Percentiles rank a stretch among this genome's conserved stretches.
These are phyloP conservation scores for Penicillium freii DNA, from an alignment of 2,329 filamentous ascomycete species.

Conservation along the genomic window DNA sequence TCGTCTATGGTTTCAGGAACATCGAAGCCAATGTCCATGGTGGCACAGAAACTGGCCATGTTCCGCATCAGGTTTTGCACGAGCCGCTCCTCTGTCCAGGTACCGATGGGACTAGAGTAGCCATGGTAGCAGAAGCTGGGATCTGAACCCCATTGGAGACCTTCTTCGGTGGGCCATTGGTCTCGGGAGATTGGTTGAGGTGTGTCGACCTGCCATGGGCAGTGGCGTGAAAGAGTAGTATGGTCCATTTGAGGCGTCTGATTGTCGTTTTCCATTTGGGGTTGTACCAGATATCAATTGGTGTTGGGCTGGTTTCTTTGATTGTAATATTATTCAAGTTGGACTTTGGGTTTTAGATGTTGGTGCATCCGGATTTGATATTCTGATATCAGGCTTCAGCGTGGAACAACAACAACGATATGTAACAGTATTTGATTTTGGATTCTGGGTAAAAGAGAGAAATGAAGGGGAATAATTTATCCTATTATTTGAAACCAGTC, in stretches of 20 bases:
- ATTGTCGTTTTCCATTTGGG: not conserved
- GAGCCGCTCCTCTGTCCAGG: conserved; percentile 23
- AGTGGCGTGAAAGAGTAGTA: not conserved
- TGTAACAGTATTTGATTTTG: not conserved
- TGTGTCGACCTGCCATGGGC: not conserved
- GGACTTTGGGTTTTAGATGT: not conserved
- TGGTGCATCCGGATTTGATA: not conserved
- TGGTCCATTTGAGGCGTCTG: not conserved
- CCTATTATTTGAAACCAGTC: not conserved
- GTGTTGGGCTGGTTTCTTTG: not conserved
- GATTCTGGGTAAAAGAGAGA: not conserved
- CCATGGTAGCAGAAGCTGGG: conserved; percentile 25
- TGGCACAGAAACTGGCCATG: conserved; percentile 15
- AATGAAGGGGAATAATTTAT: not conserved
- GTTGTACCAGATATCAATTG: not conserved
- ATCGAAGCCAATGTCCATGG: conserved; percentile 13
- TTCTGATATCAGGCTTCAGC: not conserved
- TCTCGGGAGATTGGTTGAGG: conserved; percentile 4
- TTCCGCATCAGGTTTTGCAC: conserved; percentile 23
- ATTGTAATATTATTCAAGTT: not conserved
- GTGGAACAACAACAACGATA: not conserved
- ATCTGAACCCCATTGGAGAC: conserved; percentile 24
- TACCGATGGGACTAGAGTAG: conserved; percentile 22
- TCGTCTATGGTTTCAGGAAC: not conserved
- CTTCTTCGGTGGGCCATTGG: conserved; percentile 11